Evolutionary conservation across 225 moss, liverwort and hornwort species (phyloP), one percentile per base, ranked within the genome.

Genomic region (Sphagnum contortum): DNA sequence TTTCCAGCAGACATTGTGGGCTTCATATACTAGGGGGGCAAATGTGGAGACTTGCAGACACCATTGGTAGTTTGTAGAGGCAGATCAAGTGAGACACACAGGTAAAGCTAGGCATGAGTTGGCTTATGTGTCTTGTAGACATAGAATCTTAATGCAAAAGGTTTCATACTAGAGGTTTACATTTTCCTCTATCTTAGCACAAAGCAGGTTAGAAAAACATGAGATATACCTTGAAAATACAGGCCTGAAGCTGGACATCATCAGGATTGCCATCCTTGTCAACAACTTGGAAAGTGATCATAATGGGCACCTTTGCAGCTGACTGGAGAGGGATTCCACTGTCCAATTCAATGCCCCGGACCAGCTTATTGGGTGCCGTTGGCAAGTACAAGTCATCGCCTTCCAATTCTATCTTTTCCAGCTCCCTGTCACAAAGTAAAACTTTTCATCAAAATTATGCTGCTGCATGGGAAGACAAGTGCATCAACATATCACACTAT

Each of bases 291-390:
- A 93, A 93, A 14, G 92, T 80, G 68, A 93, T 93, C 92, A 93
- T 90, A 44, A 93, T 93, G 52, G 92, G 92, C 49, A 93, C 92
- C 81, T 93, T 93, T 49, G 92, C 90, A 68, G 92, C 92, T 72
- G 92, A 93, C 64, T 93, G 92, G 68, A 93, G 66, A 51, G 92
- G 90, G 56, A 93, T 81, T 5, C 92, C 92, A 67, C 92, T 93
- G 63, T 88, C 92, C 65, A 88, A 13, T 70, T 83, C 89, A 69
- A 93, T 93, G 65, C 92, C 90, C 71, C 80, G 86, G 2, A 93
- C 89, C 65, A 93, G 80, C 68, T 86, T 88, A 67, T 67, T 79
- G 45, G 92, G 90, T 73, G 71, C 92, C 6, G 86, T 90, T 57
- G 92, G 92, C 59, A 93, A 66, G 76, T 93, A 93, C 48, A 93